These are phyloP conservation scores for Allomyces javanicus DNA, from an alignment of 192 early-diverging fungal genomes.

Conservation along the genomic window DNA sequence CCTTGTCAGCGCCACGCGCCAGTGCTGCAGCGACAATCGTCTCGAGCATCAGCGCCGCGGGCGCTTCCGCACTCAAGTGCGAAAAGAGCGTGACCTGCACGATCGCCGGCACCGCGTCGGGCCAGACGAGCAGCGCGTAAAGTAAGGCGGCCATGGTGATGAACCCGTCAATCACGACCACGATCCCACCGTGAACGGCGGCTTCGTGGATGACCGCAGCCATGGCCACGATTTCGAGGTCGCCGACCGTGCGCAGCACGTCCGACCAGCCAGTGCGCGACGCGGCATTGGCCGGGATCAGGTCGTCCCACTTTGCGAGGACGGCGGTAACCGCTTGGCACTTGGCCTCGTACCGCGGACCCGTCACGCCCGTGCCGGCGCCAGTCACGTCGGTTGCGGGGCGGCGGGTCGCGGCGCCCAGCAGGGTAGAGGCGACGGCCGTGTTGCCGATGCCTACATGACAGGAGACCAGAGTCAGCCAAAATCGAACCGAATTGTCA, in stretches of 20 bases:
- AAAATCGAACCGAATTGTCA: too few species aligned
- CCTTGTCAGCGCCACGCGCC: background rate
- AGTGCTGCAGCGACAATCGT: background rate
- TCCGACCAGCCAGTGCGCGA: constrained; percentile 2
- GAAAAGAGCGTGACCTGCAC: constrained; percentile 2
- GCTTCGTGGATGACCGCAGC: constrained; percentile 2
- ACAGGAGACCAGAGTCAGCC: too few species aligned
- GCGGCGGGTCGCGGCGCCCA: constrained; percentile 5
- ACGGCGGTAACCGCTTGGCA: background rate
- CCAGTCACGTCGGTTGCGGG: constrained; percentile 8
- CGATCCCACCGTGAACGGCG: background rate
- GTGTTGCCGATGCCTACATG: constrained; percentile 10
- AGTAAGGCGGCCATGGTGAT: constrained; percentile 9
- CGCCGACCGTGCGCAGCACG: background rate
- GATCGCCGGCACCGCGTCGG: constrained; percentile 2
- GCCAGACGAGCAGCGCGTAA: constrained; percentile 5
- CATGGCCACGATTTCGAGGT: constrained; percentile 13
- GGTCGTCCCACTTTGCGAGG: background rate
- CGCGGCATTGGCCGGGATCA: background rate
- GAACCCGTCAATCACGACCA: constrained; percentile 10
- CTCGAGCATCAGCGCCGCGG: constrained; percentile 2
- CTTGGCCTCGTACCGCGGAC: constrained; percentile 7
- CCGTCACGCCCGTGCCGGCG: constrained; percentile 9
- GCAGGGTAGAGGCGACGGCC: constrained; percentile 6
- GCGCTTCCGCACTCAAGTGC: constrained; percentile 1